Evolutionary conservation across 1,139 yeast genomes (phyloP).

Genomic region (Zygosaccharomyces sapae): DNA sequence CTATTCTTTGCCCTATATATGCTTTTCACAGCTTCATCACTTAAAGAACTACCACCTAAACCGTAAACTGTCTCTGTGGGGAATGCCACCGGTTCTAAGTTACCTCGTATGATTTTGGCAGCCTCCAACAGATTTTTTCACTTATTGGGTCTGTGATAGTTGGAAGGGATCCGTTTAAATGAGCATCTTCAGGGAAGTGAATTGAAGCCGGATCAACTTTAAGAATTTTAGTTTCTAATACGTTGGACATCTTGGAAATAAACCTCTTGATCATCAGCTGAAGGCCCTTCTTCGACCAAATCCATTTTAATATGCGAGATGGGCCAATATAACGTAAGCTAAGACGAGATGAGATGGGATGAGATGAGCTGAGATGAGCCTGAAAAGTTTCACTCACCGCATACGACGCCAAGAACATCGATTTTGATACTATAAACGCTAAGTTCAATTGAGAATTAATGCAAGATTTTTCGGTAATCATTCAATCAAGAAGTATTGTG

Average conservation of each 20-base stretch:
- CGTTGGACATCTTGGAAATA: neutral
- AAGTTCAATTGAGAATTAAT: neutral
- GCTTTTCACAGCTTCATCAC: conserved; percentile 64
- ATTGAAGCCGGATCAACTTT: conserved; percentile 46
- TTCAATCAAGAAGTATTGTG: neutral
- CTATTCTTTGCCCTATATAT: conserved; percentile 86
- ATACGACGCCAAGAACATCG: conserved; percentile 1
- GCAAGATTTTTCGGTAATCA: neutral
- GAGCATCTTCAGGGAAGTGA: conserved; percentile 36
- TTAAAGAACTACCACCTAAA: conserved; percentile 79
- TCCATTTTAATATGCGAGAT: neutral
- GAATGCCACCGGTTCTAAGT: conserved; percentile 72
- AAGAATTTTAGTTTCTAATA: conserved; percentile 41
- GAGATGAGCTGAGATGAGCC: conserved; percentile 4
- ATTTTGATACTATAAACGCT: neutral
- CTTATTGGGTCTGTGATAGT: conserved; percentile 52
- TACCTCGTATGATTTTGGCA: conserved; percentile 48
- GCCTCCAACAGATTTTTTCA: conserved; percentile 51
- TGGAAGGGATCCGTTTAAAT: conserved; percentile 39
- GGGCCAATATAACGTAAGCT: neutral
- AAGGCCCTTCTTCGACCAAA: neutral
- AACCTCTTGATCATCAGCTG: conserved; percentile 4
- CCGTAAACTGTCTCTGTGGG: conserved; percentile 99
- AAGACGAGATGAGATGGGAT: neutral
- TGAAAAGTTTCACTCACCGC: conserved; percentile 8